These are phyloP conservation scores for Ephemerocybe angulata DNA, from an alignment of 768 basidiomycete genomes.

Conservation along the genomic window DNA sequence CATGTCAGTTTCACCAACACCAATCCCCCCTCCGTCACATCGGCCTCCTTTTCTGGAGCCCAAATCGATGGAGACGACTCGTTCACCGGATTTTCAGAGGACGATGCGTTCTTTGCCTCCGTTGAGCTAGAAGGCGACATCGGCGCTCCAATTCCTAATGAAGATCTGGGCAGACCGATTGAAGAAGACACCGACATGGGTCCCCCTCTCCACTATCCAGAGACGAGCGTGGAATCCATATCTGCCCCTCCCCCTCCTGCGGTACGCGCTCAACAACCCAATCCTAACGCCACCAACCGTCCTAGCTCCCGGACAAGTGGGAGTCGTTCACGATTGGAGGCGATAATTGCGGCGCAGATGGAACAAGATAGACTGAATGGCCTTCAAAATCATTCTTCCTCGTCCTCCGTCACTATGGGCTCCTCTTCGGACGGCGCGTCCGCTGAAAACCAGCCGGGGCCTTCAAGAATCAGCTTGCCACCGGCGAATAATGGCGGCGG, in stretches of 20 bases:
- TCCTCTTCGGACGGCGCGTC: background rate
- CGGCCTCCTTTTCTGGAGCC: conserved; percentile 7
- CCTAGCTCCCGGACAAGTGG: background rate
- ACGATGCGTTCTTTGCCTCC: conserved; percentile 60
- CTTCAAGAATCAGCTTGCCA: background rate
- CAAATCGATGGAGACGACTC: conserved; percentile 30
- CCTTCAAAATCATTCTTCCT: background rate
- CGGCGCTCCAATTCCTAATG: conserved; percentile 39
- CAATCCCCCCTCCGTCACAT: background rate
- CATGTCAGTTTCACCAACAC: background rate
- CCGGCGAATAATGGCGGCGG: background rate
- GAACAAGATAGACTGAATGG: conserved; percentile 2
- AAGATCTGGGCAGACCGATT: conserved; percentile 43
- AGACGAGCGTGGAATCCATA: conserved; percentile 23
- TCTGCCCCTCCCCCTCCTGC: background rate
- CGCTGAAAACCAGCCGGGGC: background rate
- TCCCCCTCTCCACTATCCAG: conserved; percentile 43
- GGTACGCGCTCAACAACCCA: background rate
- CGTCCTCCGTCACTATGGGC: background rate
- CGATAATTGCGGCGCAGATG: conserved; percentile 8
- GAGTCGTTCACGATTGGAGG: conserved; percentile 10
- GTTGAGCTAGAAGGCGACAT: conserved; percentile 48
- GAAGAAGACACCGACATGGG: conserved; percentile 32
- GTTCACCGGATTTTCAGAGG: conserved; percentile 58
- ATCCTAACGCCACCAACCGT: background rate